Conservation (phyloP, 768 basidiomycete species). For the Rhodotorula diobovata region DNA sequence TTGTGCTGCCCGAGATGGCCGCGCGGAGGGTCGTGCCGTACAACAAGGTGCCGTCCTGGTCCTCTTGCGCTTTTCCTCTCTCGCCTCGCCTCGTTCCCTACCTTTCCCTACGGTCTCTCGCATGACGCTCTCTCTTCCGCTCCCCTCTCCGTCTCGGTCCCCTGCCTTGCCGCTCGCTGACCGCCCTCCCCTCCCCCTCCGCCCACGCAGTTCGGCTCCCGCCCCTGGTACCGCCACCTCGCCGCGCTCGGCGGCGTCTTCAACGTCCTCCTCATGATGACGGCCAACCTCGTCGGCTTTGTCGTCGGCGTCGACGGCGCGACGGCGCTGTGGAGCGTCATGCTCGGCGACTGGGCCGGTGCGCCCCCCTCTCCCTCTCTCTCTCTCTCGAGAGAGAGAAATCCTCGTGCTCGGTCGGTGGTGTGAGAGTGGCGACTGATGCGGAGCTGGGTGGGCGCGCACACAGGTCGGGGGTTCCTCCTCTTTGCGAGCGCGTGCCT, state of each 20-base stretch:
- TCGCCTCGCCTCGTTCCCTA: too few species aligned
- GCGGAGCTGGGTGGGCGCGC: too few species aligned
- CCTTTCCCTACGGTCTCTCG: background rate
- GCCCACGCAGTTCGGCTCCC: constrained; percentile 58
- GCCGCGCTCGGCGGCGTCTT: constrained; percentile 74
- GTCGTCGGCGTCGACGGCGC: constrained; percentile 82
- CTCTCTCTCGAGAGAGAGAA: too few species aligned
- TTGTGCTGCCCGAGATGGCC: constrained; percentile 78
- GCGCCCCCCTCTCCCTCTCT: constrained; percentile 16
- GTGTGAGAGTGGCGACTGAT: too few species aligned
- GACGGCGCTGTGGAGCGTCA: constrained; percentile 59
- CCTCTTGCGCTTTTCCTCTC: background rate
- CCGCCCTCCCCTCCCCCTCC: too few species aligned
- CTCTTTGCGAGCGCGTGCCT: constrained; percentile 59
- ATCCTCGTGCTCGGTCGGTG: too few species aligned
- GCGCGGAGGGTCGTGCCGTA: constrained; percentile 61
- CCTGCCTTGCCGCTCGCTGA: too few species aligned
- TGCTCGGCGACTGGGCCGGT: constrained; percentile 69
- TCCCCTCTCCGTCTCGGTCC: background rate
- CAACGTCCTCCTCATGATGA: constrained; percentile 83
- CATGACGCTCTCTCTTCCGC: background rate
- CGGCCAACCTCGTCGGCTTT: constrained; percentile 91
- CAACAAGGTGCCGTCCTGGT: constrained; percentile 54
- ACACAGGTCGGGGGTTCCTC: constrained; percentile 64
- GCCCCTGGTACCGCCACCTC: constrained; percentile 77